phyloP scores from a whole-genome alignment of 2,329 filamentous ascomycete species.

The Ascochyta lentis region DNA sequence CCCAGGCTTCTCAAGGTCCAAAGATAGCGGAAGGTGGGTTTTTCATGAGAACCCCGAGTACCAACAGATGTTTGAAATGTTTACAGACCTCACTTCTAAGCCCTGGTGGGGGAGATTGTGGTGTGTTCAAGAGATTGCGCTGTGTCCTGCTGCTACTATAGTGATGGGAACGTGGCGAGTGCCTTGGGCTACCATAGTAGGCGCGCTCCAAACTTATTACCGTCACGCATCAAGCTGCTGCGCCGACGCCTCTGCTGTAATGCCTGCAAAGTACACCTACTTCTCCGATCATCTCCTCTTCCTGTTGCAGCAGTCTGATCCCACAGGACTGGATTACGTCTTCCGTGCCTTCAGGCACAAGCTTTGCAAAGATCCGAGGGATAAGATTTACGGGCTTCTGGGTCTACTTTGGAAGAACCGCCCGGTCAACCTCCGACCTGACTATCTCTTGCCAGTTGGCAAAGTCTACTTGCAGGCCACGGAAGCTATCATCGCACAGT shows the following conservation, averaged over 20 bases:
- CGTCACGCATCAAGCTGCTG: background rate
- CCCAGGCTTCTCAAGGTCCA: background rate
- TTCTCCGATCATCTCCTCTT: conserved; percentile 1
- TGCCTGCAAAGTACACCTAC: conserved; percentile 7
- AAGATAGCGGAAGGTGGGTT: background rate
- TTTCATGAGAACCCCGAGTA: background rate
- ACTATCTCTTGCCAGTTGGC: background rate
- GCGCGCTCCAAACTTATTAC: background rate
- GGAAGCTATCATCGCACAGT: background rate
- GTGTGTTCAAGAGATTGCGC: conserved; percentile 2
- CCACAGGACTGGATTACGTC: background rate
- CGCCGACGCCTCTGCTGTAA: background rate
- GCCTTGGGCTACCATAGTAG: background rate
- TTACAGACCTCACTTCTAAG: background rate
- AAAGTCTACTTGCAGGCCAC: background rate
- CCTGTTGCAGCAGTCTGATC: background rate
- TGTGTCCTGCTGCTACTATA: conserved; percentile 1
- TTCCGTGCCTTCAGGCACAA: conserved; percentile 2
- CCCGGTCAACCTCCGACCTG: background rate
- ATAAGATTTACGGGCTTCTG: conserved; percentile 6
- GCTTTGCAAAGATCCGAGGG: conserved; percentile 7
- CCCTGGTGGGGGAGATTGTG: conserved; percentile 9
- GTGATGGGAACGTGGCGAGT: background rate
- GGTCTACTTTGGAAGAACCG: background rate
- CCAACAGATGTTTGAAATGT: conserved; percentile 1